phyloP scores from a whole-genome alignment of 2,329 filamentous ascomycete genomes.

The Penicillium sp. region DNA sequence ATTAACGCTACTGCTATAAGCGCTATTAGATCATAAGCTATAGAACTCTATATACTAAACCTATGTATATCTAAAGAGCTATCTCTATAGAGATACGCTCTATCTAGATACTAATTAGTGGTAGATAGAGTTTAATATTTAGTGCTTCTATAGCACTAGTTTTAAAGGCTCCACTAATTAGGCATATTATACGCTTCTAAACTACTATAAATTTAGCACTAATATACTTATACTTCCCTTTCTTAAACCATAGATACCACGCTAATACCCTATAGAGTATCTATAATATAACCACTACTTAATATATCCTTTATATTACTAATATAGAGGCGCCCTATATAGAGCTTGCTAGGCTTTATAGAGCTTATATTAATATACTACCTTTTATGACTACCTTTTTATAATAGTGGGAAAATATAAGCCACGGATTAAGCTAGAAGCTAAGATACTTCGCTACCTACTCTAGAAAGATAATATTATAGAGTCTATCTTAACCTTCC shows the following conservation, averaged over 20 bases:
- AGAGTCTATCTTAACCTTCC: not conserved
- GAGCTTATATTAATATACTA: no score
- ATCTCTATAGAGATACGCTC: not conserved
- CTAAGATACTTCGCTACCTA: no score
- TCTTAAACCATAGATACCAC: not conserved
- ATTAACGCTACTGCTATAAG: not conserved
- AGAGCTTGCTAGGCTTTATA: not conserved
- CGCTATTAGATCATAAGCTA: not conserved
- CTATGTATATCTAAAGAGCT: not conserved
- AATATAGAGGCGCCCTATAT: slow-evolving; percentile 1
- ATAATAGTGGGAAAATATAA: no score
- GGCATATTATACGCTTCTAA: not conserved
- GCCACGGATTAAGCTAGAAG: no score
- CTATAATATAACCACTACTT: not conserved
- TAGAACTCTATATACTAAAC: not conserved
- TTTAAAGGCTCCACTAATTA: not conserved
- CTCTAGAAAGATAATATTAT: no score
- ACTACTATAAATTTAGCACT: not conserved
- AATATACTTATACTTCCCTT: not conserved
- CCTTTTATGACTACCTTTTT: no score
- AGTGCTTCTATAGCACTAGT: not conserved
- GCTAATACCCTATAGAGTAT: not conserved
- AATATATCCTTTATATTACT: slow-evolving; percentile 3
- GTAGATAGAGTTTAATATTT: not conserved
- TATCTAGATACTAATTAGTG: not conserved